A percentile compares a stretch with the other conserved stretches of the same genome.
These are phyloP conservation scores for Capsicum rhomboideum DNA, from an alignment of 257 asterid genomes.

Conservation along the genomic window DNA sequence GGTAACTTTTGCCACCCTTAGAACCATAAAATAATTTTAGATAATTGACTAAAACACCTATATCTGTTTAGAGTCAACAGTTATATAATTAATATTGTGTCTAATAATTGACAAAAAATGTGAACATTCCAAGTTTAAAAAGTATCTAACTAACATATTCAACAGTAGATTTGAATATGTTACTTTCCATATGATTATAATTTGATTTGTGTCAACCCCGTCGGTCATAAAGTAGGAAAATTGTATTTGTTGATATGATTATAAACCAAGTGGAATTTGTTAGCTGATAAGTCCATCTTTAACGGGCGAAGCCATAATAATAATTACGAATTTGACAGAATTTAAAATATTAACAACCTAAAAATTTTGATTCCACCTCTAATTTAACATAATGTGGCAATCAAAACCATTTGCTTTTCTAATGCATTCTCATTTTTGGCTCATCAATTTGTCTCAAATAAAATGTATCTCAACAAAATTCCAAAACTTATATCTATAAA, in stretches of 20 bases:
- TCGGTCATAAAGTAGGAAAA: not conserved
- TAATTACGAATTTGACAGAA: not conserved
- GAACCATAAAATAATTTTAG: not conserved
- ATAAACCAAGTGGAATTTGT: not conserved
- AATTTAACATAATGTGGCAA: not conserved
- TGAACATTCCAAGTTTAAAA: not conserved
- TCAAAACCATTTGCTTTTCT: not conserved
- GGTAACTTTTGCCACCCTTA: not conserved
- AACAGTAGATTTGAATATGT: not conserved
- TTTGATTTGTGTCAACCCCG: not conserved
- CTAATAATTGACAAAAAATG: not conserved
- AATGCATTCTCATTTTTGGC: not conserved
- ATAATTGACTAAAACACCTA: not conserved
- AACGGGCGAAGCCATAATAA: not conserved
- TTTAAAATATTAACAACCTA: not conserved
- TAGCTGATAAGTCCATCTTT: too few species aligned
- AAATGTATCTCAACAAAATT: not conserved
- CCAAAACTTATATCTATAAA: too few species aligned
- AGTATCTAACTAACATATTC: not conserved
- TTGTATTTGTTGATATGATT: not conserved
- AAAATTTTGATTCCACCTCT: fast-evolving
- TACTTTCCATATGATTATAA: not conserved
- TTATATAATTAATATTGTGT: not conserved
- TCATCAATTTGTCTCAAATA: not conserved
- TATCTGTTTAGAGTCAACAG: not conserved